Evolutionary conservation across 495 filamentous ascomycete species (phyloP).

Genomic region (Aspergillus diversus): DNA sequence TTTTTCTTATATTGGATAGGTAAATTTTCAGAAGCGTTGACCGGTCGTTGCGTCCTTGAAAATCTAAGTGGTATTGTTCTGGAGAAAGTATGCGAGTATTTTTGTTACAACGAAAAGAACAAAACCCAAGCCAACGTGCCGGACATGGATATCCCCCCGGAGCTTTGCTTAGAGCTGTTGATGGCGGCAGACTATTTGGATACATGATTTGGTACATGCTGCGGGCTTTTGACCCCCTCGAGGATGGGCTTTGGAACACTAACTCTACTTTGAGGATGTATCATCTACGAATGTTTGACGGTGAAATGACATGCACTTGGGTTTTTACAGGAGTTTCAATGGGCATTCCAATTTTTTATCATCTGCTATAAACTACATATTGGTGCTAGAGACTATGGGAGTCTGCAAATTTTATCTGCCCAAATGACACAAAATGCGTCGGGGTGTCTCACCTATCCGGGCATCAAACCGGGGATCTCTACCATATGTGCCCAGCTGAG

Average conservation of each 20-base stretch:
- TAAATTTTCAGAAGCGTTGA: slow-evolving; percentile 69
- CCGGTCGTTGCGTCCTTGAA: slow-evolving; percentile 66
- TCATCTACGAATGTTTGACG: background rate
- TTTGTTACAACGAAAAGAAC: slow-evolving; percentile 86
- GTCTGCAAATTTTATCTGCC: background rate
- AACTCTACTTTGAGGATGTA: background rate
- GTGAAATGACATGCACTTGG: background rate
- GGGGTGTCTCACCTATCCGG: too few relatives aligned
- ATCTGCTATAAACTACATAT: background rate
- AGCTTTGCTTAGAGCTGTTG: slow-evolving; percentile 78
- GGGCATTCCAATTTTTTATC: background rate
- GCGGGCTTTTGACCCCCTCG: background rate
- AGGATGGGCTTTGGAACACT: background rate
- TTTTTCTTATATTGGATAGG: slow-evolving; percentile 43
- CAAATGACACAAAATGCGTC: background rate
- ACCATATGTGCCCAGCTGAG: too few relatives aligned
- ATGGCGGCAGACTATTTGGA: slow-evolving; percentile 80
- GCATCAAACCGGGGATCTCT: too few relatives aligned
- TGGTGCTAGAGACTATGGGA: background rate
- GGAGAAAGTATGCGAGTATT: slow-evolving; percentile 90
- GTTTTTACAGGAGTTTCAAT: slow-evolving; percentile 5
- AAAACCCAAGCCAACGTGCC: slow-evolving; percentile 75
- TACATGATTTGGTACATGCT: slow-evolving; percentile 36
- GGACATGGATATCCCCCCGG: slow-evolving; percentile 84
- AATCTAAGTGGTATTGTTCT: slow-evolving; percentile 83